phyloP scores from a whole-genome alignment of 2,329 filamentous ascomycete species.

The Tolypocladium cylindrosporum region DNA sequence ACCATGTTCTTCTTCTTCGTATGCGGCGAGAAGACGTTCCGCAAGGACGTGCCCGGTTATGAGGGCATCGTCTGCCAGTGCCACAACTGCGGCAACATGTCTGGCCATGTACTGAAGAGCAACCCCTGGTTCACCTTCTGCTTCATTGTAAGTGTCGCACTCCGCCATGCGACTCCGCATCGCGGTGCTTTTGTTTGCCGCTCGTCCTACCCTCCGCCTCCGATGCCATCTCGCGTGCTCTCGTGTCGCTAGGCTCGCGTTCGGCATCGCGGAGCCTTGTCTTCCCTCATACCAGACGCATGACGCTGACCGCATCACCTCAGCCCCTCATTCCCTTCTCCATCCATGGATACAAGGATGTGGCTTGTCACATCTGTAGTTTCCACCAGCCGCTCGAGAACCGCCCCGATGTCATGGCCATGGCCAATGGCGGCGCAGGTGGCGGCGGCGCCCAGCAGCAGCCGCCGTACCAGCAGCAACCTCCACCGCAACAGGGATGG shows the following conservation, averaged over 20 bases:
- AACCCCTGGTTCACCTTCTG: conserved; percentile 73
- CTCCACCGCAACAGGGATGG: conserved; percentile 22
- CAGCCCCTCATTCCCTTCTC: conserved; percentile 64
- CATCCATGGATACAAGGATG: conserved; percentile 55
- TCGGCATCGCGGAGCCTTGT: background rate
- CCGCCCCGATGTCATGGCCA: conserved; percentile 44
- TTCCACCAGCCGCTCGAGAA: conserved; percentile 59
- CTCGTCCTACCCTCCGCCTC: background rate
- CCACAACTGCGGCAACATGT: conserved; percentile 57
- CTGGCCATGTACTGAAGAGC: conserved; percentile 49
- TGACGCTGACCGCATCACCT: conserved; percentile 9
- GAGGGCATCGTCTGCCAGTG: conserved; percentile 53
- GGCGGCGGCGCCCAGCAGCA: conserved; percentile 17
- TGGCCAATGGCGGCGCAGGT: conserved; percentile 31
- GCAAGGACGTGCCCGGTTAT: conserved; percentile 49
- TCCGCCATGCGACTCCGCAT: background rate
- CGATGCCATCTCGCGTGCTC: background rate
- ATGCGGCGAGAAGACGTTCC: conserved; percentile 52
- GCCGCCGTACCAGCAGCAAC: conserved; percentile 15
- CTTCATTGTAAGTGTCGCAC: conserved; percentile 47
- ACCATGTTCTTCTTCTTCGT: conserved; percentile 53
- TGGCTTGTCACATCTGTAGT: conserved; percentile 66
- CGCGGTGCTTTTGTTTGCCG: background rate
- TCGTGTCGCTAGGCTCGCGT: background rate
- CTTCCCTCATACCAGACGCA: background rate